Percentiles rank a stretch among this genome's conserved stretches.
These are phyloP conservation scores for Russula sp. DNA, from an alignment of 768 basidiomycete species.

Conservation along the genomic window DNA sequence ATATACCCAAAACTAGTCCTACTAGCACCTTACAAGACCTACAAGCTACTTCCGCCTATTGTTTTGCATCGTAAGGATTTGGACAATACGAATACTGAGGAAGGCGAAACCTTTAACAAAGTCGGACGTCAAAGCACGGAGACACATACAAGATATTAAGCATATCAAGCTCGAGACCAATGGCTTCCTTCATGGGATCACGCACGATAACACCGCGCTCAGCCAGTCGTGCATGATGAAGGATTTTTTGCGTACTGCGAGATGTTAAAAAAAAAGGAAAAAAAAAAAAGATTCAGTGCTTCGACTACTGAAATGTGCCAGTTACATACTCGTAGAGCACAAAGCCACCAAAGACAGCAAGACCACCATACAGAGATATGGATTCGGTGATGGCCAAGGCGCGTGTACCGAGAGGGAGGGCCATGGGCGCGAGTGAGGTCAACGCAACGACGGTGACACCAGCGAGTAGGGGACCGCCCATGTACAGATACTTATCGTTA, in stretches of 20 bases:
- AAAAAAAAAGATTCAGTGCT: background rate
- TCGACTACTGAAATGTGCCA: background rate
- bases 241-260: slow-evolving; percentile 75
- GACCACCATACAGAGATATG: slow-evolving; percentile 80
- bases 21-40: background rate
- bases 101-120: slow-evolving; percentile 21
- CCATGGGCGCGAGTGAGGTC: slow-evolving; percentile 82
- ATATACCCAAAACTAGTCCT: background rate
- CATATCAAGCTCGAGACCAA: slow-evolving; percentile 78
- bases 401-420: slow-evolving; percentile 77
- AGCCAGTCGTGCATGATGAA: slow-evolving; percentile 68
- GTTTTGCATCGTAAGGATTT: slow-evolving; percentile 66
- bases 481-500: slow-evolving; percentile 78
- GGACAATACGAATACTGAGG: slow-evolving; percentile 69
- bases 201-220: slow-evolving; percentile 58
- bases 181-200: slow-evolving; percentile 75
- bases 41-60: slow-evolving; percentile 44
- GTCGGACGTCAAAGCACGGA: background rate
- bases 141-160: slow-evolving; percentile 77
- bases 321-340: slow-evolving; percentile 74
- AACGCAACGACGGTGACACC: slow-evolving; percentile 86
- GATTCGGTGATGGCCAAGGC: slow-evolving; percentile 70
- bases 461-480: slow-evolving; percentile 84
- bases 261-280: background rate
- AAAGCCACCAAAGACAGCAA: slow-evolving; percentile 83